Evolutionary conservation across 2,329 filamentous ascomycete genomes (phyloP).

Genomic region (Arthrobotrys musiformis): DNA sequence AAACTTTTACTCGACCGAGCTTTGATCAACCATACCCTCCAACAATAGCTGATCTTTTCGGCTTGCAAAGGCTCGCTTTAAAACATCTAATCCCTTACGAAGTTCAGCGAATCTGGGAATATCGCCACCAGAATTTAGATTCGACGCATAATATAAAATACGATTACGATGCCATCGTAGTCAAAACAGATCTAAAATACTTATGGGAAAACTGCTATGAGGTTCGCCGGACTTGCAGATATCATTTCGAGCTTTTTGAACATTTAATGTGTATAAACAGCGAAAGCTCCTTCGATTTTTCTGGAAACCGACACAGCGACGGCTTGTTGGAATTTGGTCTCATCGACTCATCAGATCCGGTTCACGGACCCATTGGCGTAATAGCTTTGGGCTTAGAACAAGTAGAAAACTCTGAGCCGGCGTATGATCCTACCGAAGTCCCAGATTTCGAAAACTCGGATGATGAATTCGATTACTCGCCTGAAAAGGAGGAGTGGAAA

Average conservation of each 20-base stretch:
- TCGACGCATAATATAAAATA: conserved; percentile 27
- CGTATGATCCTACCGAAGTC: neutral
- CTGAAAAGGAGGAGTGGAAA: too few species aligned
- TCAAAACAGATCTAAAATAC: conserved; percentile 39
- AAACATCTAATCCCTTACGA: conserved; percentile 37
- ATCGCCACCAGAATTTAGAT: neutral
- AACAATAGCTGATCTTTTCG: conserved; percentile 34
- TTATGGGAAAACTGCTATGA: conserved; percentile 55
- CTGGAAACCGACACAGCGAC: neutral
- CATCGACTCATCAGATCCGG: neutral
- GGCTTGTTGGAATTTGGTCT: conserved; percentile 1
- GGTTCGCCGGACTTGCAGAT: conserved; percentile 56
- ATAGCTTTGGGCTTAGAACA: conserved; percentile 19
- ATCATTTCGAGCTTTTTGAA: conserved; percentile 54
- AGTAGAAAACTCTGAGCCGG: conserved; percentile 1
- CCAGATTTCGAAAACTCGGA: conserved; percentile 16
- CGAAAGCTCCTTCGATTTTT: neutral
- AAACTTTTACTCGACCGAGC: conserved; percentile 7
- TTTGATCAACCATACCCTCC: conserved; percentile 29
- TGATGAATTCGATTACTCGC: neutral
- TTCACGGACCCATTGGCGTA: neutral
- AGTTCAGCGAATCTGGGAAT: conserved; percentile 33
- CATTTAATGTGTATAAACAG: conserved; percentile 1
- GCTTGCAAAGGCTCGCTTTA: conserved; percentile 32
- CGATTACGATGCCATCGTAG: conserved; percentile 44